Evolutionary conservation across 345 rosid species (phyloP), one percentile per base, ranked within the genome.

Genomic region (Psidium guajava): DNA sequence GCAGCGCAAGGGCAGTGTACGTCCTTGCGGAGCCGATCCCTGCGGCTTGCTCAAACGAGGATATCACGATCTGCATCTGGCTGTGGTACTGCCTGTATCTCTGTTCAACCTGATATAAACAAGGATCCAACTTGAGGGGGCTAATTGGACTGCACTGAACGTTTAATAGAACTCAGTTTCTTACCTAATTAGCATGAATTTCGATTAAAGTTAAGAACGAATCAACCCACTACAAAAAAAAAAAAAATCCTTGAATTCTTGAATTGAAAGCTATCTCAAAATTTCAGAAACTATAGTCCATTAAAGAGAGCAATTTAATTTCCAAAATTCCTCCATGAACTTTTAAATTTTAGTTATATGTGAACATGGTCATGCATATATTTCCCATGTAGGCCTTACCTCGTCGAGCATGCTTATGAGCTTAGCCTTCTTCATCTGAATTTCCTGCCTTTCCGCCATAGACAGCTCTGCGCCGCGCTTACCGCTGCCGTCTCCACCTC

Each of bases 401-500:
- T 97, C 98, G 64, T 95, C 98, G 74, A 97, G 95, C 98, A 97
- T 97, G 90, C 74, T 92, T 56, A 93, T 93, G 44, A 97, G 95
- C 89, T 95, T 97, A 12, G 98, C 98, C 90, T 95, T 97, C 91
- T 93, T 97, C 98, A 94, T 95, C 96, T 97, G 99, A 93, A 95
- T 93, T 84, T 95, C 99, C 88, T 97, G 99, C 83, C 98, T 95
- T 92, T 97, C 99, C 3, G 95, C 96, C 36, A 95, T 94, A 58
- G 92, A 87, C 32, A 95, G 91, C 86, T 97, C 98, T 28, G 91
- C 90, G 11, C 84, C 83, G 53, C 92, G 89, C 87, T 93, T 97
- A 50, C 56, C 49, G 55, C 87, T 86, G 3, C 86, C 89, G 56
- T 88, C 95, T 9, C 88, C 93, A 28, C 88, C 93, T 83, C 92